Evolutionary conservation across 2,329 filamentous ascomycete species (phyloP).

Genomic region (Colletotrichum incanum): DNA sequence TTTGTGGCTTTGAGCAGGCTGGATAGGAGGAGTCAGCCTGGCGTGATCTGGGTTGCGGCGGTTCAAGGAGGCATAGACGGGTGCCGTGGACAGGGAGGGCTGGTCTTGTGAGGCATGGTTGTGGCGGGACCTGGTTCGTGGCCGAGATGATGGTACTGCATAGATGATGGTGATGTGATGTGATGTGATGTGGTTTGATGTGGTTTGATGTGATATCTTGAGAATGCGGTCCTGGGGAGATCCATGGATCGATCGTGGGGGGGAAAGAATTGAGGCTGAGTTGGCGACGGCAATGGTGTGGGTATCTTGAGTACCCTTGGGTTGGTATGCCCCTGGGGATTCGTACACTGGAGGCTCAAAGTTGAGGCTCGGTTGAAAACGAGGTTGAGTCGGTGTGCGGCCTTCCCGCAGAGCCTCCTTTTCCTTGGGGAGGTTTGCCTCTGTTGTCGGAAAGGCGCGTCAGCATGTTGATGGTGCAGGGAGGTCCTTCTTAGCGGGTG

Average conservation of each 20-base stretch:
- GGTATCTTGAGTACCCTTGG: not conserved
- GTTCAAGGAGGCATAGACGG: too few relatives aligned
- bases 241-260: not conserved
- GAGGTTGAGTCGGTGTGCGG: too few relatives aligned
- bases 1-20: slow-evolving; percentile 3
- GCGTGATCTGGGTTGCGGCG: too few relatives aligned
- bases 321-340: not conserved
- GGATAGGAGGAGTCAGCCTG: not conserved
- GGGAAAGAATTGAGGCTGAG: not conserved
- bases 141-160: not conserved
- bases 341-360: not conserved
- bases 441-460: not conserved
- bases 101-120: not conserved
- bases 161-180: not conserved
- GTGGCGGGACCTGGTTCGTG: not conserved
- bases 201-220: not conserved
- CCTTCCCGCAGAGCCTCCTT: not conserved
- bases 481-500: not conserved
- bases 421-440: not conserved
- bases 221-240: not conserved
- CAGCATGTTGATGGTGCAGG: not conserved
- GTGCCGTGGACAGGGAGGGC: not conserved
- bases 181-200: not conserved
- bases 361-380: not conserved
- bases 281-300: not conserved